phyloP scores from a whole-genome alignment of 371 early-diverging fungal genomes.

The Mortierella sp. region DNA sequence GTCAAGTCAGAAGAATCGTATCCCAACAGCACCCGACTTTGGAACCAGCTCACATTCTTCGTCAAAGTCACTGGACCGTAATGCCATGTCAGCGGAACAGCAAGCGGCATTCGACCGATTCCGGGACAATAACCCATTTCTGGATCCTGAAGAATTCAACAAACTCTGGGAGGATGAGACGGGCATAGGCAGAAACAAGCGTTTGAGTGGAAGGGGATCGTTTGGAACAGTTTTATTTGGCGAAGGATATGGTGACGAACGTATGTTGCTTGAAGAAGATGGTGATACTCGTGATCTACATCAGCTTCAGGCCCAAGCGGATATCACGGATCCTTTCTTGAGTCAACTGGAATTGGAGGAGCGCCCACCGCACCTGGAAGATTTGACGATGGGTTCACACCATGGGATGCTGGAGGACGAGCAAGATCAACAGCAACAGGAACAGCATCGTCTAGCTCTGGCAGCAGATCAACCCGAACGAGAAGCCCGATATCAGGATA shows the following conservation, averaged over 20 bases:
- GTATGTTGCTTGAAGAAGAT: conserved; percentile 20
- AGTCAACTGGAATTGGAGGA: neutral
- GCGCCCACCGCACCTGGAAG: conserved; percentile 16
- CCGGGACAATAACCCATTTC: conserved; percentile 29
- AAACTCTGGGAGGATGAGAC: conserved; percentile 39
- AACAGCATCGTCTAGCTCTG: neutral
- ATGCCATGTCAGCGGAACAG: conserved; percentile 9
- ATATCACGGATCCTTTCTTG: conserved; percentile 21
- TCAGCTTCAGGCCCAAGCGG: conserved; percentile 4
- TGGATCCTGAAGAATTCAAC: conserved; percentile 25
- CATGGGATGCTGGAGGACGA: conserved; percentile 8
- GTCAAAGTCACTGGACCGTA: conserved; percentile 3
- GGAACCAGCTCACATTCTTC: neutral
- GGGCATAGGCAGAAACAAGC: conserved; percentile 11
- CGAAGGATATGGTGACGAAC: neutral
- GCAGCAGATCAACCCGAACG: neutral
- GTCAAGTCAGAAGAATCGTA: conserved; percentile 10
- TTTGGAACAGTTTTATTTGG: conserved; percentile 5
- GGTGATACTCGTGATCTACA: conserved; percentile 20
- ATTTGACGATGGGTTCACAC: conserved; percentile 20
- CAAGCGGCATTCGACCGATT: conserved; percentile 19
- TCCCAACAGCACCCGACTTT: neutral
- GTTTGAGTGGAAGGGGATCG: conserved; percentile 4
- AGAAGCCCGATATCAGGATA: neutral
- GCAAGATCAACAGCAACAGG: neutral